Evolutionary conservation across 23 red algal genomes (phyloP), one percentile per base, ranked within the genome.

Genomic region (Gracilaria vermiculophylla): DNA sequence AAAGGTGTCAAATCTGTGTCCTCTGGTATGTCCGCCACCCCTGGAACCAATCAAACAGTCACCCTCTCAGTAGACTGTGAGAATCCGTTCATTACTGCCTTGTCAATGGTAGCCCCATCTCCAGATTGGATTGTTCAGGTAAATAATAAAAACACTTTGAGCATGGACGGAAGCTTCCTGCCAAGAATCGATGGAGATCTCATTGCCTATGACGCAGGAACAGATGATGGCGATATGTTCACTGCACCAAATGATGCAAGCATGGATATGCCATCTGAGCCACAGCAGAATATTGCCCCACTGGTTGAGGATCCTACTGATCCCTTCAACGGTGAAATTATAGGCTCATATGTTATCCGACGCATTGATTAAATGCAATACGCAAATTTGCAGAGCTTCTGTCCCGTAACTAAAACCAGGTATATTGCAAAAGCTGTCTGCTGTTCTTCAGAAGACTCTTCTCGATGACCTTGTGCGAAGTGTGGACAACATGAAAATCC

Each of bases 101-200:
- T 87, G 1, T 40, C 42, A 25, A 87, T 87, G 82, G 53, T 75
- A 27, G 82, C 82, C 8, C 82, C 82, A 3, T 87, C 82, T 7
- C 82, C 82, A 39, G 82, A 87, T 29, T 87, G 82, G 82, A 87
- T 87, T 74, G 82, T 87, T 23, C 82, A 87, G 47, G 39, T 87
- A 0, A 87, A 74, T 24, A 87, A 87, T n/a, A 10, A 40, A 15
- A 51, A 87, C 43, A 65, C 69, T 5, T 20, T 75, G 42, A 39
- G 25, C 20, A 29, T 27, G 47, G 19, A 50, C 20, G 37, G 82
- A 40, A 53, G 20, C 17, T 87, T 87, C 39, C 14, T 72, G 12
- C 33, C 42, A 7, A 49, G 64, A 2, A 52, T 74, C n/a, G 49
- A 1, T 71, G 82, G 82, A 27, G 55, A 36, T 56, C 50, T 87